Evolutionary conservation across 2,329 filamentous ascomycete genomes (phyloP).

Genomic region (Colletotrichum tanaceti): DNA sequence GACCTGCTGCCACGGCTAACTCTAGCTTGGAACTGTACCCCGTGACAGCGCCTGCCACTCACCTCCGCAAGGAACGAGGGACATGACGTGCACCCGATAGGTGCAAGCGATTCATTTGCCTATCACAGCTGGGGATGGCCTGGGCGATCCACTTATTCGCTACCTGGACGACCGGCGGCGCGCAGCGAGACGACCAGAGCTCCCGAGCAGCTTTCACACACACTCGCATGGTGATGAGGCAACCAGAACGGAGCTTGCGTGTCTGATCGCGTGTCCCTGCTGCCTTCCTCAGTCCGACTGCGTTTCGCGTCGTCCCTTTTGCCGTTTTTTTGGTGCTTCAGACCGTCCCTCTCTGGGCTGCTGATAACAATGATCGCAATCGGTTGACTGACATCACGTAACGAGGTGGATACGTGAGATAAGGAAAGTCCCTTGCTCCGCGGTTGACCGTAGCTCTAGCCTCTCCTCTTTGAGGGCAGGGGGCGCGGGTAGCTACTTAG

Average conservation of each 20-base stretch:
- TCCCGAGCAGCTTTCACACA: constrained; percentile 33
- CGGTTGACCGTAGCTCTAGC: background rate
- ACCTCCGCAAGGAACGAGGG: constrained; percentile 35
- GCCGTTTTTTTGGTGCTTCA: background rate
- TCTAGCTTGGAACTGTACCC: constrained; percentile 14
- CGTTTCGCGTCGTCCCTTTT: constrained; percentile 22
- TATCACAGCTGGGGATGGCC: constrained; percentile 19
- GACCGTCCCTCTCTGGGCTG: background rate
- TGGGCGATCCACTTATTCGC: constrained; percentile 6
- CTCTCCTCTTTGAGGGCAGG: background rate
- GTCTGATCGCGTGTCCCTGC: constrained; percentile 41
- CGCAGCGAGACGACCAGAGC: constrained; percentile 31
- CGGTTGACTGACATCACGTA: constrained; percentile 5
- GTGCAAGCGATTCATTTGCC: constrained; percentile 13
- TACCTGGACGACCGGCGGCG: constrained; percentile 16
- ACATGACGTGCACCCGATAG: constrained; percentile 33
- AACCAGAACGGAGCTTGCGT: constrained; percentile 38
- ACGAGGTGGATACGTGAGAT: constrained; percentile 9
- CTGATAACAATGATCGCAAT: background rate
- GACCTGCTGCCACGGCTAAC: constrained; percentile 14
- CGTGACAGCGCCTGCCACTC: constrained; percentile 35
- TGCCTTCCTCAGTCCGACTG: constrained; percentile 13
- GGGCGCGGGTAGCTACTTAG: background rate
- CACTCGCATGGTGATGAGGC: constrained; percentile 27
- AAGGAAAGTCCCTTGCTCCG: background rate